Percentiles rank a stretch among this genome's conserved stretches.
Evolutionary conservation across 2,329 filamentous ascomycete genomes (phyloP).

Genomic region (Hypoxylon rubiginosum): DNA sequence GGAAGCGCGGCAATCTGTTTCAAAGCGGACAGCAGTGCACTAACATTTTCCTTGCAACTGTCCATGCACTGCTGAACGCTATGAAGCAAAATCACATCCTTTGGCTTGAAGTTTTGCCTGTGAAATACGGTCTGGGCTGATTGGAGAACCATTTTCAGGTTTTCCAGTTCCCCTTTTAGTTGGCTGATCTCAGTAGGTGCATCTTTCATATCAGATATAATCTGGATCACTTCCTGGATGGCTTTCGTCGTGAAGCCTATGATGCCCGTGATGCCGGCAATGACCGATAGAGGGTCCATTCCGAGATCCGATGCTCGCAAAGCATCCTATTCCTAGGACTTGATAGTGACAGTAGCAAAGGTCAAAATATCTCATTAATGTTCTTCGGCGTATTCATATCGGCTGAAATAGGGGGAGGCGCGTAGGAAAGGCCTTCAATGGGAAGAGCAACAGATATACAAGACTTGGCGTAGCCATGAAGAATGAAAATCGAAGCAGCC

Average conservation of each 20-base stretch:
- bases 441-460: too few relatives aligned
- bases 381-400: too few relatives aligned
- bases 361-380: too few relatives aligned
- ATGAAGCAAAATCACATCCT: constrained; percentile 5
- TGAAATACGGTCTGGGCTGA: constrained; percentile 3
- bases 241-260: background rate
- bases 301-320: too few relatives aligned
- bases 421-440: too few relatives aligned
- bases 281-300: too few relatives aligned
- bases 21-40: constrained; percentile 2
- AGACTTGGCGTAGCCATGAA: too few relatives aligned
- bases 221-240: background rate
- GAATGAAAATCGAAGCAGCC: too few relatives aligned
- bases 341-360: too few relatives aligned
- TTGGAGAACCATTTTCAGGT: background rate
- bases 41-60: constrained; percentile 12
- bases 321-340: too few relatives aligned
- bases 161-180: background rate
- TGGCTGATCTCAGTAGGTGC: constrained; percentile 1
- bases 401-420: too few relatives aligned
- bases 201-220: background rate
- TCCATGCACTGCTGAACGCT: constrained; percentile 5
- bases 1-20: constrained; percentile 1
- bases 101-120: constrained; percentile 6
- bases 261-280: background rate